These are phyloP conservation scores for Penicillium verrucosum DNA, from an alignment of 2,329 filamentous ascomycete genomes.

Conservation along the genomic window DNA sequence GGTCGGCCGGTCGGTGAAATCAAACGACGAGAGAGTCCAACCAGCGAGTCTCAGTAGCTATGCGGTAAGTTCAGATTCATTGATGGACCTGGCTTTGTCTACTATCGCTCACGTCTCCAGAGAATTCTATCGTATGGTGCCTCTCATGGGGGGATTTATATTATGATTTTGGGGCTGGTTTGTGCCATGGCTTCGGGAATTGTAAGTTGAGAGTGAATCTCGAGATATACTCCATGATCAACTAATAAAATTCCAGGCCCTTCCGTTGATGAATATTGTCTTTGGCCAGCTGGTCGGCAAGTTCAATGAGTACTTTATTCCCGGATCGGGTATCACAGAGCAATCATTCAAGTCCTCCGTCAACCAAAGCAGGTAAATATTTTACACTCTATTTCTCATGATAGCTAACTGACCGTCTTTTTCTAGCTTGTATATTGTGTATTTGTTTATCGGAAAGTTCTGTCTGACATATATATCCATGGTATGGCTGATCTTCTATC, in stretches of 20 bases:
- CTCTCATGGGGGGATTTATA: conserved; percentile 11
- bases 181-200: conserved; percentile 20
- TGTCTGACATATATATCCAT: conserved; percentile 54
- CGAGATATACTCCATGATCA: background rate
- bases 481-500: conserved; percentile 31
- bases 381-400: background rate
- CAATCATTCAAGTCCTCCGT: conserved; percentile 52
- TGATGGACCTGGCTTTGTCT: background rate
- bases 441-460: conserved; percentile 57
- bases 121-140: conserved; percentile 26
- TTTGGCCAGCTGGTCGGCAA: conserved; percentile 55
- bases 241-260: conserved; percentile 8
- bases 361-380: conserved; percentile 31
- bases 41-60: background rate
- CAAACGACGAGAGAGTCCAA: background rate
- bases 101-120: conserved; percentile 4
- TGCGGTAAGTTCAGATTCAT: background rate
- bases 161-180: conserved; percentile 15
- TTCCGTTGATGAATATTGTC: conserved; percentile 58
- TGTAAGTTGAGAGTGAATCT: background rate
- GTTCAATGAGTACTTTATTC: conserved; percentile 56
- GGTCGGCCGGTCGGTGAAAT: background rate
- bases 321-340: conserved; percentile 40
- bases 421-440: conserved; percentile 54
- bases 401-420: background rate